Percentiles rank a stretch among this genome's conserved stretches.
These are phyloP conservation scores for Botrytis squamosa DNA, from an alignment of 2,329 filamentous ascomycete species.

Conservation along the genomic window DNA sequence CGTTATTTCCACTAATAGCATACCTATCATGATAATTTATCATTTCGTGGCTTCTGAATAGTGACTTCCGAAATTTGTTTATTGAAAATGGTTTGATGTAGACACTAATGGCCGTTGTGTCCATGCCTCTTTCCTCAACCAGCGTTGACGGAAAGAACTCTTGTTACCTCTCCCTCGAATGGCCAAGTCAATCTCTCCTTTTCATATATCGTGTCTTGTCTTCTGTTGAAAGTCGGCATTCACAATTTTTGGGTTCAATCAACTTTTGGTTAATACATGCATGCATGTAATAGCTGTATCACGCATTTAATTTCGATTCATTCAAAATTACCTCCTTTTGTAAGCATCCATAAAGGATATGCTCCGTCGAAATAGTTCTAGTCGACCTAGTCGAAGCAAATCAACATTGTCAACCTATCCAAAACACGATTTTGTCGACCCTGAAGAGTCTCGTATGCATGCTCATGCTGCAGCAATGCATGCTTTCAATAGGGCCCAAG, in stretches of 20 bases:
- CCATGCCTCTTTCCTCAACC: conserved; percentile 18
- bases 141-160: conserved; percentile 10
- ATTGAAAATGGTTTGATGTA: neutral
- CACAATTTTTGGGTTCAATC: conserved; percentile 21
- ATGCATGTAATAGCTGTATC: conserved; percentile 32
- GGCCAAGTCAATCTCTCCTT: conserved; percentile 42
- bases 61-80: neutral
- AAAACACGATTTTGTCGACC: conserved; percentile 50
- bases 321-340: conserved; percentile 30
- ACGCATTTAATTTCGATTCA: conserved; percentile 36
- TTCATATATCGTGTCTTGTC: conserved; percentile 32
- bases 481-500: conserved; percentile 56
- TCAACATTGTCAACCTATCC: conserved; percentile 52
- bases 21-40: too few relatives aligned
- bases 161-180: neutral
- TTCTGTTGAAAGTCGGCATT: conserved; percentile 18
- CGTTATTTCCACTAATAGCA: conserved; percentile 11
- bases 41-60: neutral
- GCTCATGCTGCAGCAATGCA: conserved; percentile 61
- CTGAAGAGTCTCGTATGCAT: conserved; percentile 53
- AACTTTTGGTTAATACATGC: conserved; percentile 39
- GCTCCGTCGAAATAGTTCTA: conserved; percentile 45
- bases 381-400: conserved; percentile 51
- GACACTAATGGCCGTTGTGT: neutral
- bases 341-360: conserved; percentile 31